These are phyloP conservation scores for Pythium sukuiense DNA, from an alignment of 352 stramenopile genomes.

Conservation along the genomic window DNA sequence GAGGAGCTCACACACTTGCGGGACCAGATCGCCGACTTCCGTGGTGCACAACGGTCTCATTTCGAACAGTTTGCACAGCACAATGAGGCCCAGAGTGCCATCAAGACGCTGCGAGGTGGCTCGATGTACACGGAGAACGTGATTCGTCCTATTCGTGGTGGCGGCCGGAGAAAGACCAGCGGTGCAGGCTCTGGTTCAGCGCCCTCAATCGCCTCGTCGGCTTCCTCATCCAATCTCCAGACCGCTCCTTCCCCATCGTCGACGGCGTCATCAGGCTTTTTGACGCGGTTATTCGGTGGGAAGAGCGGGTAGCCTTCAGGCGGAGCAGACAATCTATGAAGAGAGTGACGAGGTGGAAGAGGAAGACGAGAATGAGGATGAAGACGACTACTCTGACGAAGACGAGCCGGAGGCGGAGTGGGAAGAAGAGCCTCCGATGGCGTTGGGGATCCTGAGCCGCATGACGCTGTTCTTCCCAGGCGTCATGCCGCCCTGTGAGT, in stretches of 20 bases:
- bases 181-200: slow-evolving; percentile 7
- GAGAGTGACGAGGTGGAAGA: background rate
- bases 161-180: slow-evolving; percentile 59
- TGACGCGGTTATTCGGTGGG: slow-evolving; percentile 33
- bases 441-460: slow-evolving; percentile 18
- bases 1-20: slow-evolving; percentile 85
- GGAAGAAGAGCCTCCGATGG: background rate
- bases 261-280: slow-evolving; percentile 26
- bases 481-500: slow-evolving; percentile 26
- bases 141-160: slow-evolving; percentile 73
- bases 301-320: slow-evolving; percentile 25
- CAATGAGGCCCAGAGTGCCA: slow-evolving; percentile 27
- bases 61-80: slow-evolving; percentile 70
- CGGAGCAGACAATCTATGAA: background rate
- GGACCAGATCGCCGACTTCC: slow-evolving; percentile 84
- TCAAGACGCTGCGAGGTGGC: slow-evolving; percentile 60
- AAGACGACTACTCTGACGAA: background rate
- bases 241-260: slow-evolving; percentile 27
- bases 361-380: slow-evolving; percentile 4
- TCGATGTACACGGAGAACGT: slow-evolving; percentile 47
- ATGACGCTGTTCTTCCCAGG: slow-evolving; percentile 27
- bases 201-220: background rate
- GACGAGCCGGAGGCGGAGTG: background rate
- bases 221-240: slow-evolving; percentile 20
- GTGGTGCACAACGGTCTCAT: slow-evolving; percentile 71